A percentile compares a stretch with the other conserved stretches of the same genome.
Conservation (phyloP, 2,329 filamentous ascomycete genomes). For the Nemania bipapillata region DNA sequence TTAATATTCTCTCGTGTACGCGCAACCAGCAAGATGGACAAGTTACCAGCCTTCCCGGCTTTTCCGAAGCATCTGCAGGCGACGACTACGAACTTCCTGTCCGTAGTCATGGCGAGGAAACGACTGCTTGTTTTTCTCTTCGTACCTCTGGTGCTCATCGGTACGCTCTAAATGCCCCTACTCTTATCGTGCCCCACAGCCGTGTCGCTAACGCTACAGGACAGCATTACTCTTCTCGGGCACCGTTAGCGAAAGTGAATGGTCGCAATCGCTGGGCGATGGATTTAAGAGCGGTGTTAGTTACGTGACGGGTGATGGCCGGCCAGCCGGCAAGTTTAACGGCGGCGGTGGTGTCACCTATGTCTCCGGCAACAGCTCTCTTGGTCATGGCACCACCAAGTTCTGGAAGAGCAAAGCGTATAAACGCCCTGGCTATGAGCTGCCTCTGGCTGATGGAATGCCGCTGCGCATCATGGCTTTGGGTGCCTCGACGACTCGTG, state of each 20-base stretch:
- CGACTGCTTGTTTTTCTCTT: slow-evolving; percentile 45
- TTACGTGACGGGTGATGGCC: slow-evolving; percentile 40
- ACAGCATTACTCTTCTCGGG: slow-evolving; percentile 47
- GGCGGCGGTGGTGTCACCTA: slow-evolving; percentile 44
- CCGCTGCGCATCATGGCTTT: slow-evolving; percentile 52
- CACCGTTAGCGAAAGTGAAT: slow-evolving; percentile 47
- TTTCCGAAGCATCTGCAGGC: slow-evolving; percentile 39
- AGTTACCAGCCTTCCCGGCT: slow-evolving; percentile 43
- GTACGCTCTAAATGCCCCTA: slow-evolving; percentile 34
- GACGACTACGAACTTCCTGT: slow-evolving; percentile 39
- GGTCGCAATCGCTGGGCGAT: slow-evolving; percentile 46
- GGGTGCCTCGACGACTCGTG: slow-evolving; percentile 50
- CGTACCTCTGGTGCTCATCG: slow-evolving; percentile 46
- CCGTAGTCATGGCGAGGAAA: slow-evolving; percentile 47
- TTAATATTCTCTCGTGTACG: slow-evolving; percentile 7
- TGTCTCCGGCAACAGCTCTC: slow-evolving; percentile 45
- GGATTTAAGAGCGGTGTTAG: slow-evolving; percentile 47
- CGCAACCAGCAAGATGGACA: slow-evolving; percentile 41
- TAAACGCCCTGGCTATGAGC: slow-evolving; percentile 48
- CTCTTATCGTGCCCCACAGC: not conserved
- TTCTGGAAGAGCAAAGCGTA: slow-evolving; percentile 47
- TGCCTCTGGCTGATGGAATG: slow-evolving; percentile 49
- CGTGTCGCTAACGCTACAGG: slow-evolving; percentile 27
- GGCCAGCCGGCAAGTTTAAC: slow-evolving; percentile 20
- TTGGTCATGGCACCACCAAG: slow-evolving; percentile 42